Evolutionary conservation across 768 basidiomycete genomes (phyloP), one percentile per base, ranked within the genome.

Genomic region (Mycena indigotica): DNA sequence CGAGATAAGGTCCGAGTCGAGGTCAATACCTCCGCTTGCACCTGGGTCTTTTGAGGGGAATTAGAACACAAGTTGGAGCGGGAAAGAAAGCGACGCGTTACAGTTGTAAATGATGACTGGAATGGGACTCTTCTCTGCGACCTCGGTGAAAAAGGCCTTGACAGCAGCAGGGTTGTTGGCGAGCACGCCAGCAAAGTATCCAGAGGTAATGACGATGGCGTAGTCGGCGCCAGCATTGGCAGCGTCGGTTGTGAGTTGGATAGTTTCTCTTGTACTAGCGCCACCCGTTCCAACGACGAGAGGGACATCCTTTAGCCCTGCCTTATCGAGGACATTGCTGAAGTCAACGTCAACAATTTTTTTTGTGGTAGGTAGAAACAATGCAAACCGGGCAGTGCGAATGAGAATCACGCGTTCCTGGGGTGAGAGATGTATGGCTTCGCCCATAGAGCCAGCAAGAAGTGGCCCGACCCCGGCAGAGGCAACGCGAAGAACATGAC

Each of bases 81-180:
- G 41, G 32, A 65, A 52, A 57, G 62, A 48, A 66, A 58, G 29
- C 30, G 53, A 51, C 48, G 52, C 55, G n/a, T 70, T 63, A 89
- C 90, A 95, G 66, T 93, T 94, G 76, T 95, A 95, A 48, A 94
- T 84, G 64, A 95, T 82, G 48, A 95, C 85, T 2, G 95, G 93
- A 49, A 97, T 86, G 2, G 92, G 89, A 64, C 89, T 91, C 69
- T 85, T 87, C 66, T 85, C 78, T 15, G 89, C 74, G 32, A 96
- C 85, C 66, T 94, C 91, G 28, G 80, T 73, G 75, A 82, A 96
- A 73, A 84, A 95, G 0, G 80, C 80, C 73, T 92, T 92, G 64
- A 95, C 76, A 1, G 94, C 93, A 26, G 75, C 73, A 66, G 73
- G 80, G 70, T 88, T n/a, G n/a, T n/a, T n/a, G n/a, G n/a, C 77